Base-by-base conservation (phyloP, 495 filamentous ascomycete species). In the Xylaria intraflava region DNA sequence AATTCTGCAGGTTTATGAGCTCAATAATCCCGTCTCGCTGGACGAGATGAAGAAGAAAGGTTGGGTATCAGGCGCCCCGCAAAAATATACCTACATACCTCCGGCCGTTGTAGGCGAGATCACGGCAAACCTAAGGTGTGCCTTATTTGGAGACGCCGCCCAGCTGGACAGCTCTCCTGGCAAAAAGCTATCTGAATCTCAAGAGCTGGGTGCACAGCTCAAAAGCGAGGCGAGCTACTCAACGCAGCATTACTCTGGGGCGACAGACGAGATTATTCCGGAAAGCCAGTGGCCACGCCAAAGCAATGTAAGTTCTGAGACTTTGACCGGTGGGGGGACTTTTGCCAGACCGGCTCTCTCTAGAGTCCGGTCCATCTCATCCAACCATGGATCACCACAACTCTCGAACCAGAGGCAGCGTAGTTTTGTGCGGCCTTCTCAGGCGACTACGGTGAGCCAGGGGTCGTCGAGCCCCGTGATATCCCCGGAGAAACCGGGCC, bases 1-100 rank as follows among this genome's bases (percentile, higher is more conserved):
- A 58, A 63, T 80, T 27, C 26, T 71, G 4, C 74, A 79, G 51
- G 69, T 80, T 6, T 80, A 80, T 46, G 67, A 75, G 55, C 69
- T 81, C 4, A 76, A 78, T 45, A 72, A 79, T 47, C 73, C 76
- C 0, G 59, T 78, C n/a, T 64, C 71, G 2, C 53, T 70, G 14
- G 61, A 65, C 1, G 60, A 69, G 11, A 69, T 79, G 67, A 61
- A 68, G 43, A 59, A 66, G 11, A 69, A 73, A 20, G 75, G 72
- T 0, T 70, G 75, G 70, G 56, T 76, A 3, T 55, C 62, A 0
- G 53, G 55, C 8, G 36, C 70, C 3, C 75, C 75, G 23, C 64
- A 62, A 49, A 72, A 61, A 43, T 77, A 64, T 41, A 55, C 53
- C 10, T 72, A 66, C 56, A 56, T 81, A 4, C 65, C 67, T n/a